These are phyloP conservation scores for Oxytropis ochrocephala DNA, from an alignment of 306 rosid genomes.

Conservation along the genomic window DNA sequence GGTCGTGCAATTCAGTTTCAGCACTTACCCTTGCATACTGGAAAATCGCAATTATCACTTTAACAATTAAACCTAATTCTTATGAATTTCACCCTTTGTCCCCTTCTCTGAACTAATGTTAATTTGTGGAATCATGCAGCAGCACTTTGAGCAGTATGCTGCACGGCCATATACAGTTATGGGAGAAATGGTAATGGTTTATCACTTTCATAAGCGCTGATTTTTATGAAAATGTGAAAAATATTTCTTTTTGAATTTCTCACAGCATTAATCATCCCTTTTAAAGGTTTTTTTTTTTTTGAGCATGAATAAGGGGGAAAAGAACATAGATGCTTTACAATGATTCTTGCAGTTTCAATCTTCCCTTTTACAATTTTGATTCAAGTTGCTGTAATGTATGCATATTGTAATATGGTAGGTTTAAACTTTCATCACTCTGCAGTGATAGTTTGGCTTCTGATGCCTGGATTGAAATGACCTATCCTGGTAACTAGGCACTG, in stretches of 20 bases:
- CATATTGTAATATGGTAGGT: neutral
- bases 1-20: neutral
- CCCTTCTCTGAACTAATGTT: neutral
- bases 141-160: slow-evolving; percentile 44
- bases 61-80: neutral
- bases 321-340: neutral
- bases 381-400: neutral
- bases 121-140: slow-evolving; percentile 32
- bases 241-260: neutral
- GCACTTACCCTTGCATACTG: neutral
- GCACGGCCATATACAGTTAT: slow-evolving; percentile 33
- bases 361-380: neutral
- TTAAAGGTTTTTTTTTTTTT: neutral
- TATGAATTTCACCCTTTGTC: neutral
- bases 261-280: neutral
- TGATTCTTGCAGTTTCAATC: neutral
- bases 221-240: neutral
- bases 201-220: neutral
- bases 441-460: neutral
- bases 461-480: neutral
- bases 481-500: neutral
- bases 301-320: neutral
- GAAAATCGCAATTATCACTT: neutral
- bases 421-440: neutral
- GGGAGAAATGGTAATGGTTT: slow-evolving; percentile 54